Evolutionary conservation across 108 stramenopile genomes (phyloP).

Genomic region (Epithemia pelagica): DNA sequence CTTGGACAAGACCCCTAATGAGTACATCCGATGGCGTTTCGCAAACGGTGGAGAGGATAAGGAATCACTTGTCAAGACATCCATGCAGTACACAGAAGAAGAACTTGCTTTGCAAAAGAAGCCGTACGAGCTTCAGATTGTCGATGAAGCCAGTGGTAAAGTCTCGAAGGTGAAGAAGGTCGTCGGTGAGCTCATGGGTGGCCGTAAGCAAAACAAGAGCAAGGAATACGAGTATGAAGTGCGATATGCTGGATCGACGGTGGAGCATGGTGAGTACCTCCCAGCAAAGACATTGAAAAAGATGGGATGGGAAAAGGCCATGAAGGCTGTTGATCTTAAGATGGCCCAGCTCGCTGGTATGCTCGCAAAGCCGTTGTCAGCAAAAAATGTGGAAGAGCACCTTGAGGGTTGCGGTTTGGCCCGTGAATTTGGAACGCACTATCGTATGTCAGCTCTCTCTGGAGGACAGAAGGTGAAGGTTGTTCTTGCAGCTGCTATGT

Average conservation of each 20-base stretch:
- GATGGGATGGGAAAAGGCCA: slow-evolving; percentile 98
- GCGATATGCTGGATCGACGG: slow-evolving; percentile 80
- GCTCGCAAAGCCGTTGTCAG: slow-evolving; percentile 87
- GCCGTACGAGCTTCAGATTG: slow-evolving; percentile 88
- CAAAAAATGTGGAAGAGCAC: slow-evolving; percentile 98
- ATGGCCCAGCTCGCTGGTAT: slow-evolving; percentile 94
- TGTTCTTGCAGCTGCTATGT: slow-evolving; percentile 98
- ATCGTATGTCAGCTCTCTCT: slow-evolving; percentile 96
- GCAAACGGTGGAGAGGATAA: slow-evolving; percentile 99
- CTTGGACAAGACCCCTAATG: slow-evolving; percentile 96
- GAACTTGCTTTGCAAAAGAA: slow-evolving; percentile 92
- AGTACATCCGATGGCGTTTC: slow-evolving; percentile 99
- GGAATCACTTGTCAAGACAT: slow-evolving; percentile 94
- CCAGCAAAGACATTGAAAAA: slow-evolving; percentile 92
- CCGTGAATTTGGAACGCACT: slow-evolving; percentile 97
- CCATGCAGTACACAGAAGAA: slow-evolving; percentile 93
- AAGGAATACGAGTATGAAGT: slow-evolving; percentile 98
- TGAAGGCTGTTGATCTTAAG: slow-evolving; percentile 98
- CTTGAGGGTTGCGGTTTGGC: slow-evolving; percentile 96
- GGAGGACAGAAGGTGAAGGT: slow-evolving; percentile 99
- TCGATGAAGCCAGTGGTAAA: slow-evolving; percentile 94
- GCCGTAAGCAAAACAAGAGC: slow-evolving; percentile 91
- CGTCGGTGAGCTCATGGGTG: slow-evolving; percentile 91
- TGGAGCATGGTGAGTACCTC: slow-evolving; percentile 85
- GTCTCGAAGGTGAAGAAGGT: slow-evolving; percentile 95